Conservation (phyloP, 805 yeast species). For the Cyberlindnera sargentensis region DNA sequence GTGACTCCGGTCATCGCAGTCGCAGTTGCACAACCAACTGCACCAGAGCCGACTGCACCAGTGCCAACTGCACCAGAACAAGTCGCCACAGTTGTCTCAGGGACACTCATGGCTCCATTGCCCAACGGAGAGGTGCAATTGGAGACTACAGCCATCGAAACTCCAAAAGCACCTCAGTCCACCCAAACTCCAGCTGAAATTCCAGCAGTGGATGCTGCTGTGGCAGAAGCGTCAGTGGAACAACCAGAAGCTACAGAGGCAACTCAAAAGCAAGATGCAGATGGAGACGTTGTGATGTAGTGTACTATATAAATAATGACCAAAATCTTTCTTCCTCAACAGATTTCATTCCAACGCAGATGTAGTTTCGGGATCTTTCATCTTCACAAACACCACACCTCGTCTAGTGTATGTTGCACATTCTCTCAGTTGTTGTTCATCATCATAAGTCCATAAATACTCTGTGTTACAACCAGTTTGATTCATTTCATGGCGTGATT, state of each 20-base stretch:
- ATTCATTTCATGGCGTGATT: slow-evolving; percentile 37
- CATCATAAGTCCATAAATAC: slow-evolving; percentile 44
- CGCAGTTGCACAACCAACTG: background rate
- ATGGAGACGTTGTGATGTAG: slow-evolving; percentile 17
- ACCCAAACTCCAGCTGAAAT: background rate
- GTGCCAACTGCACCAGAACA: too few species aligned
- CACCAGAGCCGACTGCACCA: background rate
- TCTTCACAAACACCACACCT: slow-evolving; percentile 50
- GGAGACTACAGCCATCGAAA: slow-evolving; percentile 9
- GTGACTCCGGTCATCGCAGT: background rate
- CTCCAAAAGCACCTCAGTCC: background rate
- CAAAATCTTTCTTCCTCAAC: too few species aligned
- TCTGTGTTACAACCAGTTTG: slow-evolving; percentile 33
- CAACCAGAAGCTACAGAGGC: background rate
- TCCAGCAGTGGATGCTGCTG: background rate
- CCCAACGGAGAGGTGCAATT: too few species aligned
- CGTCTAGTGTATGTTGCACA: slow-evolving; percentile 49
- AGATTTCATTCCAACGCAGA: background rate
- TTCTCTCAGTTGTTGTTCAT: slow-evolving; percentile 37
- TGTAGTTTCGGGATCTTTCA: slow-evolving; percentile 25
- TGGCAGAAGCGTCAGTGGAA: too few species aligned
- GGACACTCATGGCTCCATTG: too few species aligned
- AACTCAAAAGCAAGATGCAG: slow-evolving; percentile 9
- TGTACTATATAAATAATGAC: slow-evolving; percentile 1
- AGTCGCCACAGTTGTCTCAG: too few species aligned